Conservation (phyloP, 2,329 filamentous ascomycete genomes). For the Cladophialophora exuberans region DNA sequence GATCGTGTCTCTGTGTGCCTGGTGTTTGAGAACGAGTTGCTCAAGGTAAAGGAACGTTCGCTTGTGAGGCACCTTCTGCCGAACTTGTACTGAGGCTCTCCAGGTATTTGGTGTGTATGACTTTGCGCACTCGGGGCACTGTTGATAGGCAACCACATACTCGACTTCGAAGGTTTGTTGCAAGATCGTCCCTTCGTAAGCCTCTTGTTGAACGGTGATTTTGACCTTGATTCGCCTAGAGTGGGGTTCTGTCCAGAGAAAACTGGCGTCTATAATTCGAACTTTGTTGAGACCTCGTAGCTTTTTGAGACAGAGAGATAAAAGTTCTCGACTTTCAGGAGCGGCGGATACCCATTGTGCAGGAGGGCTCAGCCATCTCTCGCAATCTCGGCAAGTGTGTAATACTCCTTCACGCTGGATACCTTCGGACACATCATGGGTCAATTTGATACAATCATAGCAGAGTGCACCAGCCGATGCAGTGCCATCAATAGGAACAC, state of each 20-base stretch:
- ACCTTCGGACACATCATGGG: conserved; percentile 87
- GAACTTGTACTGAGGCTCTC: conserved; percentile 89
- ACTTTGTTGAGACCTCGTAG: conserved; percentile 84
- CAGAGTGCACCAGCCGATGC: conserved; percentile 84
- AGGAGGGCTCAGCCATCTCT: conserved; percentile 89
- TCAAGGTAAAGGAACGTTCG: conserved; percentile 82
- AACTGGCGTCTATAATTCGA: conserved; percentile 91
- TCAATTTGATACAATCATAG: conserved; percentile 93
- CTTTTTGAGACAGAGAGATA: conserved; percentile 89
- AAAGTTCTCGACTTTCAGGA: conserved; percentile 86
- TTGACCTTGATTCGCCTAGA: conserved; percentile 91
- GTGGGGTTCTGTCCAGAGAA: conserved; percentile 98
- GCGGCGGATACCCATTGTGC: conserved; percentile 81
- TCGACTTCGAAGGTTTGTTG: conserved; percentile 96
- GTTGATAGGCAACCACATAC: conserved; percentile 86
- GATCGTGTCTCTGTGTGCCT: conserved; percentile 87
- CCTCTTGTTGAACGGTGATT: conserved; percentile 83
- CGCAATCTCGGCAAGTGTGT: conserved; percentile 92
- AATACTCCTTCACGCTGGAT: conserved; percentile 89
- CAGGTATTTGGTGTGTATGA: conserved; percentile 96
- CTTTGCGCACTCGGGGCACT: conserved; percentile 94
- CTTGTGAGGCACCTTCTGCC: conserved; percentile 97
- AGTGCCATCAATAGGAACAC: conserved; percentile 91
- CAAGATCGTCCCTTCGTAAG: conserved; percentile 68
- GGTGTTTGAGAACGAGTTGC: conserved; percentile 93